phyloP scores from a whole-genome alignment of 2,329 filamentous ascomycete species.

The Fusarium sambucinum region DNA sequence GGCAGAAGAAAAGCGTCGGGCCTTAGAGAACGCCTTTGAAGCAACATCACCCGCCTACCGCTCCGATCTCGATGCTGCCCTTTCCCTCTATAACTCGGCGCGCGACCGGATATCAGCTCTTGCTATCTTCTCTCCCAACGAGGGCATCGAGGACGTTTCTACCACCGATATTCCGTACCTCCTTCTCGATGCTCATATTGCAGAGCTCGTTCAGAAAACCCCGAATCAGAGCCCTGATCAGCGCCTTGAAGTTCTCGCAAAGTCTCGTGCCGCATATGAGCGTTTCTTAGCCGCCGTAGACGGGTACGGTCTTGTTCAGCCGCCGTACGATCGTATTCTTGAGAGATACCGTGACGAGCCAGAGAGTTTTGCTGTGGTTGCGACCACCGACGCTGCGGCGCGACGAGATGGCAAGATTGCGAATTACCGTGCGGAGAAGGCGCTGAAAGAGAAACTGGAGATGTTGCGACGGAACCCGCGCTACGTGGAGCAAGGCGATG shows the following conservation, averaged over 20 bases:
- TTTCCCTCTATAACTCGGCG: slow-evolving; percentile 80
- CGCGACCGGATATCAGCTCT: slow-evolving; percentile 75
- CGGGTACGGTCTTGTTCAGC: slow-evolving; percentile 78
- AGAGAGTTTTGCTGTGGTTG: slow-evolving; percentile 77
- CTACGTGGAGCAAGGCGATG: slow-evolving; percentile 76
- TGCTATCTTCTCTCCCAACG: slow-evolving; percentile 91
- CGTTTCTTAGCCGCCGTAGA: slow-evolving; percentile 81
- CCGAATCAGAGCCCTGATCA: slow-evolving; percentile 65
- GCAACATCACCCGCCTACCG: slow-evolving; percentile 75
- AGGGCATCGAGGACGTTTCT: slow-evolving; percentile 85
- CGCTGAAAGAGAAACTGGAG: slow-evolving; percentile 85
- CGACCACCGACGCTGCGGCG: slow-evolving; percentile 70
- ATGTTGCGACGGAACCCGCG: slow-evolving; percentile 58
- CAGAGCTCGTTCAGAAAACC: slow-evolving; percentile 80
- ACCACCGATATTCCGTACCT: slow-evolving; percentile 90
- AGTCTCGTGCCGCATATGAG: slow-evolving; percentile 79
- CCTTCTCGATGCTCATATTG: slow-evolving; percentile 80
- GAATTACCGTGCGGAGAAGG: slow-evolving; percentile 86
- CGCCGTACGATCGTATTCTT: slow-evolving; percentile 75
- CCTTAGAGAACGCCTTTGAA: slow-evolving; percentile 74
- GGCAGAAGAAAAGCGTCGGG: slow-evolving; percentile 64
- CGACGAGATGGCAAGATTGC: slow-evolving; percentile 87
- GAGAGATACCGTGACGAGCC: slow-evolving; percentile 80
- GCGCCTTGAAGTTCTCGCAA: slow-evolving; percentile 71
- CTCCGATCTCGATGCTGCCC: slow-evolving; percentile 73